Evolutionary conservation across 1,139 yeast genomes (phyloP), one percentile per base, ranked within the genome.

Genomic region (Ogataea hybrid): DNA sequence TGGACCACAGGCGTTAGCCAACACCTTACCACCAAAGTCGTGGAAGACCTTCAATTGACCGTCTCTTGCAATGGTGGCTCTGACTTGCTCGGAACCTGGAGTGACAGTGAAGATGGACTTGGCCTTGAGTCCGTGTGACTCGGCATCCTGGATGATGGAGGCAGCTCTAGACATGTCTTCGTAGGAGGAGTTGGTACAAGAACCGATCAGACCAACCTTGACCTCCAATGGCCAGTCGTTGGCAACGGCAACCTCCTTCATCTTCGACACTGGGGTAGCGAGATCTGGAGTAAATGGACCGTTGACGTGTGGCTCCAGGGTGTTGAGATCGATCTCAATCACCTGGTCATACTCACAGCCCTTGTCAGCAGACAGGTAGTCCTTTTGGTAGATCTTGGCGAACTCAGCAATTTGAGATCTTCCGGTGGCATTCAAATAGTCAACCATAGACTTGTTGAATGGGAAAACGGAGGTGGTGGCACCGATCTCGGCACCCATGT

Each of bases 401-500:
- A 84, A 84, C 52, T 85, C 83, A 53, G 94, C 87, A 65, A 92
- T 86, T 64, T 81, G 71, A 46, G 79, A 71, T 75, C 98, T 84
- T 58, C 81, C 81, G 54, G 98, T 92, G 47, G 96, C 95, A 56
- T 79, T 71, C 70, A 92, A 79, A 76, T 87, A 92, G 54, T 84
- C 86, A 65, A 72, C 81, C 96, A 88, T 88, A 53, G 96, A 82
- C 59, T 81, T 73, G 77, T 88, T 88, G 83, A 75, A 89, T 70
- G 98, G 98, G 95, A 92, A 92, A 54, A 86, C 90, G 42, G 97
- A 92, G 49, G 98, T 92, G 56, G 98, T 90, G 51, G 97, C 98
- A 77, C 98, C 98, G 59, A 90, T 88, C 75, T 90, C 98, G 57
- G 98, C 98, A 81, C 98, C 98, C 98, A 90, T 90, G 73, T 90